phyloP scores from a whole-genome alignment of 129 eudicot species.

The Chrysanthemum seticuspe region DNA sequence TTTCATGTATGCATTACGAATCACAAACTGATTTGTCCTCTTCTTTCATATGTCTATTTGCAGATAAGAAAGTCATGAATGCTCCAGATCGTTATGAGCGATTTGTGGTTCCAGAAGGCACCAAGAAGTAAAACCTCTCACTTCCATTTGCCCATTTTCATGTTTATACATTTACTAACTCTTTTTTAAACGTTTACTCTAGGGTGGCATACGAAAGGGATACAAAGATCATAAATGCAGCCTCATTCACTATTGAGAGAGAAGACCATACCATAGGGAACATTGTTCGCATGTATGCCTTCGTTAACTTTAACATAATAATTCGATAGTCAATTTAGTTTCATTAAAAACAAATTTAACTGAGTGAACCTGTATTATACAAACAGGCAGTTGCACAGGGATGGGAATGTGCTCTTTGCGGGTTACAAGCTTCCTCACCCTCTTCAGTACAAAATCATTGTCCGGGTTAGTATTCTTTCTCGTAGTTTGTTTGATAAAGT shows the following conservation, averaged over 20 bases:
- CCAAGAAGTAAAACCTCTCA: slow-evolving; percentile 51
- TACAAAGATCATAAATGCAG: slow-evolving; percentile 89
- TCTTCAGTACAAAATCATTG: slow-evolving; percentile 69
- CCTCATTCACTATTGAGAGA: slow-evolving; percentile 80
- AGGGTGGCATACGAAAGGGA: slow-evolving; percentile 97
- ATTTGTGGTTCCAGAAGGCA: slow-evolving; percentile 86
- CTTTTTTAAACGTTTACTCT: background rate
- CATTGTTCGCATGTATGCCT: slow-evolving; percentile 74
- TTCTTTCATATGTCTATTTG: background rate
- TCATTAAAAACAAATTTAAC: too few relatives aligned
- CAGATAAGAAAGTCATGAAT: slow-evolving; percentile 46
- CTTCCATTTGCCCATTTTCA: background rate
- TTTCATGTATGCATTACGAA: background rate
- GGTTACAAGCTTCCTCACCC: slow-evolving; percentile 96
- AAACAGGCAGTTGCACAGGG: slow-evolving; percentile 81
- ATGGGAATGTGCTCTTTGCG: slow-evolving; percentile 63
- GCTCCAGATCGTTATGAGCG: slow-evolving; percentile 90
- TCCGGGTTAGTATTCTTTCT: background rate
- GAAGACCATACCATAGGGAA: slow-evolving; percentile 96
- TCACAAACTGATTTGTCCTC: background rate
- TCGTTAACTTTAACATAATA: background rate
- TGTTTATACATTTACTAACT: background rate
- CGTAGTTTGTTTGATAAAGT: too few relatives aligned
- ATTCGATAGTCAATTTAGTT: background rate
- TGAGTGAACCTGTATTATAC: background rate